These are phyloP conservation scores for Neofusicoccum cordaticola DNA, from an alignment of 2,329 filamentous ascomycete genomes.

Conservation along the genomic window DNA sequence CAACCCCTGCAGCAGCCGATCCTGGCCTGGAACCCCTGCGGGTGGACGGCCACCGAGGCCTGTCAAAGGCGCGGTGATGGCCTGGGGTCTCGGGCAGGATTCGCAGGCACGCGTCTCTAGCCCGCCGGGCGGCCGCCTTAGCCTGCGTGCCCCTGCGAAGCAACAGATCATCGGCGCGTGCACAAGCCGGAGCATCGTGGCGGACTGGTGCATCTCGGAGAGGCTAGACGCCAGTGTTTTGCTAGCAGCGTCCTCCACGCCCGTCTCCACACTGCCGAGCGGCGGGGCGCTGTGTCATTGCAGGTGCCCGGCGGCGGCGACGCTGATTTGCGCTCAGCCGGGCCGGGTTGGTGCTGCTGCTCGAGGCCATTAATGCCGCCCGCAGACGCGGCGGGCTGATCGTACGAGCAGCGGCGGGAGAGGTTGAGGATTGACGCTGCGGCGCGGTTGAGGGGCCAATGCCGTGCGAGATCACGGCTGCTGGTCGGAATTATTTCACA, in stretches of 20 bases:
- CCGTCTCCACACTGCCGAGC: background rate
- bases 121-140: background rate
- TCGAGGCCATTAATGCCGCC: background rate
- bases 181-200: conserved; percentile 4
- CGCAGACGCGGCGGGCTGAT: background rate
- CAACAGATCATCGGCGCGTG: conserved; percentile 3
- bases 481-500: background rate
- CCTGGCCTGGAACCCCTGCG: background rate
- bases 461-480: background rate
- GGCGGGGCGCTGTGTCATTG: conserved; percentile 1
- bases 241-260: background rate
- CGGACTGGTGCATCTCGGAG: background rate
- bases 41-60: background rate
- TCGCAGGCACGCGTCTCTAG: conserved; percentile 10
- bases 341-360: background rate
- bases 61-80: conserved; percentile 5
- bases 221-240: conserved; percentile 11
- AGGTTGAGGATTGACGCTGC: background rate
- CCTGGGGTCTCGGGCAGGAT: conserved; percentile 13
- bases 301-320: background rate
- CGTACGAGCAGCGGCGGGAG: background rate
- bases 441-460: conserved; percentile 8
- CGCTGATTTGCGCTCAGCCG: background rate
- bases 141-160: background rate
- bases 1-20: conserved; percentile 7